Percentiles rank a stretch among this genome's conserved stretches.
Evolutionary conservation across 768 basidiomycete species (phyloP).

Genomic region (Dacryopinax primogenitus): DNA sequence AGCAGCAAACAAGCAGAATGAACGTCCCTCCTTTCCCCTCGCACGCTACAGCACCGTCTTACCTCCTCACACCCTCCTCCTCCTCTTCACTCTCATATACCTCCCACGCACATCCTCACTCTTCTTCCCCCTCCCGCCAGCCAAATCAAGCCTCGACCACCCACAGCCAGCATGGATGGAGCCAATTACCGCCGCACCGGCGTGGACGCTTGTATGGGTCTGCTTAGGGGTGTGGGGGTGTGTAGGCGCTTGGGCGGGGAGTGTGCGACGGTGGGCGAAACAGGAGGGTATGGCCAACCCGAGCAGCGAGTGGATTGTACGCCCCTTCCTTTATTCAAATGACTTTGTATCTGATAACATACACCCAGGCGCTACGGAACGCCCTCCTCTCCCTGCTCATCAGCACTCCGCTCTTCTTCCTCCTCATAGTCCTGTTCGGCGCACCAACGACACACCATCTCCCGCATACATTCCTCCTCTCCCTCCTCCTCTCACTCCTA

Average conservation of each 20-base stretch:
- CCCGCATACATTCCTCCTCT: slow-evolving; percentile 52
- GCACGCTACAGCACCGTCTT: slow-evolving; percentile 52
- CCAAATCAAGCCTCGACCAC: slow-evolving; percentile 18
- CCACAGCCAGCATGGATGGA: slow-evolving; percentile 62
- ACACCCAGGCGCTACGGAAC: slow-evolving; percentile 12
- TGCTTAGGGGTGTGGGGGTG: slow-evolving; percentile 42
- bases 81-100: slow-evolving; percentile 52
- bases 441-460: too few relatives aligned
- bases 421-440: too few relatives aligned
- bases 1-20: not conserved
- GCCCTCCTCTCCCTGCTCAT: slow-evolving; percentile 35
- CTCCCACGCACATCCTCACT: slow-evolving; percentile 48
- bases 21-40: slow-evolving; percentile 32
- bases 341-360: not conserved
- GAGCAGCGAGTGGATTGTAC: slow-evolving; percentile 6
- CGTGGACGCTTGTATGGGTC: slow-evolving; percentile 45
- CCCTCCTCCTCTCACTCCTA: slow-evolving; percentile 55
- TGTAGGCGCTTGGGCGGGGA: slow-evolving; percentile 61
- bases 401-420: slow-evolving; percentile 37
- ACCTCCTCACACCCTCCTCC: slow-evolving; percentile 52
- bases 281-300: not conserved
- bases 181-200: slow-evolving; percentile 48
- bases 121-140: slow-evolving; percentile 29
- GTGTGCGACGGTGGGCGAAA: slow-evolving; percentile 44
- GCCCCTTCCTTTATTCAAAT: not conserved